Conservation (phyloP, 345 rosid species). For the Orychophragmus violaceus region DNA sequence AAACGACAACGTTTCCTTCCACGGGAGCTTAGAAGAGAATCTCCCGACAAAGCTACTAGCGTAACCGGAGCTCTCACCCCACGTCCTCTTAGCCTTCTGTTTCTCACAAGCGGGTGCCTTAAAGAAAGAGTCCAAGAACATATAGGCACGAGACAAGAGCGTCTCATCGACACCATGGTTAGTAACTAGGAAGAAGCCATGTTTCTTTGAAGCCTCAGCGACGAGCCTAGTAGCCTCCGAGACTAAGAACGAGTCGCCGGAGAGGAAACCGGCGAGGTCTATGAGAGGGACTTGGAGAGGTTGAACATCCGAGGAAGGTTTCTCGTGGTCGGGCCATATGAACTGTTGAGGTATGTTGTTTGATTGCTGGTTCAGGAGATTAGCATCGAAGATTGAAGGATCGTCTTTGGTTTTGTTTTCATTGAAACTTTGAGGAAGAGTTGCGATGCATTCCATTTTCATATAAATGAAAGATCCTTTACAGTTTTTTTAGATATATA, state of each 20-base stretch:
- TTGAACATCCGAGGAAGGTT: slow-evolving; percentile 40
- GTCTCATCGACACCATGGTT: slow-evolving; percentile 65
- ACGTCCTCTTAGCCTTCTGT: slow-evolving; percentile 54
- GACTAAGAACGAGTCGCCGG: slow-evolving; percentile 41
- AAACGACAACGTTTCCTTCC: slow-evolving; percentile 93
- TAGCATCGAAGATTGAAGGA: slow-evolving; percentile 51
- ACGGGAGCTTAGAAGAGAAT: slow-evolving; percentile 72
- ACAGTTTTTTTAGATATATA: not conserved
- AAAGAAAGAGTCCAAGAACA: slow-evolving; percentile 52
- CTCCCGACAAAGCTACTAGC: slow-evolving; percentile 87
- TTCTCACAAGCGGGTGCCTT: slow-evolving; percentile 45
- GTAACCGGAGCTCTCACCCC: slow-evolving; percentile 67
- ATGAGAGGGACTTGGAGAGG: slow-evolving; percentile 59
- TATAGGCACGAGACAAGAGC: slow-evolving; percentile 45
- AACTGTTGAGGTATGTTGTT: slow-evolving; percentile 60
- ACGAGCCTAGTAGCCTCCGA: slow-evolving; percentile 43
- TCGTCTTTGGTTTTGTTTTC: slow-evolving; percentile 17
- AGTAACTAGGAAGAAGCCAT: slow-evolving; percentile 71
- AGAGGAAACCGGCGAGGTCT: slow-evolving; percentile 50
- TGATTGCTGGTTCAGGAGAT: slow-evolving; percentile 35
- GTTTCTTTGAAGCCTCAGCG: slow-evolving; percentile 60
- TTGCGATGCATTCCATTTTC: slow-evolving; percentile 25
- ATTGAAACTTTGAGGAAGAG: slow-evolving; percentile 15
- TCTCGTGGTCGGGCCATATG: slow-evolving; percentile 85
- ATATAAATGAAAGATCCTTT: slow-evolving; percentile 6